These are phyloP conservation scores for Xylaria castorea DNA, from an alignment of 495 filamentous ascomycete species.

Conservation along the genomic window DNA sequence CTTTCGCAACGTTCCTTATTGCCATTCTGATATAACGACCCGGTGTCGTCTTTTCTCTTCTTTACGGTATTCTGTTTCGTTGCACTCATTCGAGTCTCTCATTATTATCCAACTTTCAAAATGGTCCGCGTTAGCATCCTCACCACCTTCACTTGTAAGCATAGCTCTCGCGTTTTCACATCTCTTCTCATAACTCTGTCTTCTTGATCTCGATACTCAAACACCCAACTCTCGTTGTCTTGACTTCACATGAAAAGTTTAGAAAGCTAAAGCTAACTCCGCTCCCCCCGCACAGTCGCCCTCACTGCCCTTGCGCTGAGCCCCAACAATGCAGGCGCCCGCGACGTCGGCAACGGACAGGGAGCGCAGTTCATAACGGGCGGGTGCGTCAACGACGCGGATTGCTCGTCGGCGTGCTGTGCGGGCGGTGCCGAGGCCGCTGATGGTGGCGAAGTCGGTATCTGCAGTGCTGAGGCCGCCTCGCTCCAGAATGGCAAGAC, in stretches of 20 bases:
- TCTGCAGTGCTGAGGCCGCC: slow-evolving; percentile 53
- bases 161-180: not conserved
- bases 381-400: slow-evolving; percentile 53
- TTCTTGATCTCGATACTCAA: not conserved
- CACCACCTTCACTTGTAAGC: slow-evolving; percentile 23
- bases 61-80: not conserved
- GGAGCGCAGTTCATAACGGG: slow-evolving; percentile 57
- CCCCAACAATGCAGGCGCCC: slow-evolving; percentile 48
- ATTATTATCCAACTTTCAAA: not conserved
- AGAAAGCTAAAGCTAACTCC: not conserved
- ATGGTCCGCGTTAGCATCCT: slow-evolving; percentile 26
- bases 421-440: slow-evolving; percentile 42
- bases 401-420: slow-evolving; percentile 53
- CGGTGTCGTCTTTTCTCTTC: slow-evolving; percentile 23
- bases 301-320: slow-evolving; percentile 13
- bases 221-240: not conserved
- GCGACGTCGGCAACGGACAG: slow-evolving; percentile 57
- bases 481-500: slow-evolving; percentile 50
- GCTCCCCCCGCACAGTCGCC: slow-evolving; percentile 13
- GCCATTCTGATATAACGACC: slow-evolving; percentile 15
- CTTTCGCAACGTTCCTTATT: not conserved
- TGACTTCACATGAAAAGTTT: not conserved
- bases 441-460: slow-evolving; percentile 35
- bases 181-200: not conserved
- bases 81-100: slow-evolving; percentile 4